These are phyloP conservation scores for Theobroma grandiflorum DNA, from an alignment of 441 rosid genomes.

Conservation along the genomic window DNA sequence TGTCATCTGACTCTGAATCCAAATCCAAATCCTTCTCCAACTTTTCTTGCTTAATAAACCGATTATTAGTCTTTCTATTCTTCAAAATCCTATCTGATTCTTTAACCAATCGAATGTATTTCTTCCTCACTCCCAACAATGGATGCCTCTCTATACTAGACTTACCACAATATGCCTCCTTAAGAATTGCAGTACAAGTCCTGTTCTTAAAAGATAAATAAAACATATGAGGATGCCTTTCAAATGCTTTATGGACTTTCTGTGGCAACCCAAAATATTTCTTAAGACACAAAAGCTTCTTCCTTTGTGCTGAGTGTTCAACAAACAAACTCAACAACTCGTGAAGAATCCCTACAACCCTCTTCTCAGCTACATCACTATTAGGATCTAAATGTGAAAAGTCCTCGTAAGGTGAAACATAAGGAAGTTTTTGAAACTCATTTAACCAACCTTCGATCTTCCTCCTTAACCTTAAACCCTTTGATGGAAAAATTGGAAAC, in stretches of 20 bases:
- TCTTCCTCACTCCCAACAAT: constrained; percentile 59
- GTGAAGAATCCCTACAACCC: constrained; percentile 85
- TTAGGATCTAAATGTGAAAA: constrained; percentile 64
- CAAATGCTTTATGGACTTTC: constrained; percentile 74
- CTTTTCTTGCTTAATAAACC: constrained; percentile 21
- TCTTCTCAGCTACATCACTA: constrained; percentile 82
- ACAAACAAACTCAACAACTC: constrained; percentile 83
- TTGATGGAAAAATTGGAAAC: constrained; percentile 83
- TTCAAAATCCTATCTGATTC: constrained; percentile 53
- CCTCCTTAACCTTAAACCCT: constrained; percentile 75
- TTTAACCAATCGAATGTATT: constrained; percentile 70
- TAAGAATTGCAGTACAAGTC: constrained; percentile 80
- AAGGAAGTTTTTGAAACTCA: constrained; percentile 77
- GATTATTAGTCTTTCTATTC: constrained; percentile 40
- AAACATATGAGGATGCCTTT: constrained; percentile 87
- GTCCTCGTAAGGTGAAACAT: constrained; percentile 79
- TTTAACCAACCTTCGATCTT: constrained; percentile 73
- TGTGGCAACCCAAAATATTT: constrained; percentile 67
- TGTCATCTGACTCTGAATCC: constrained; percentile 25
- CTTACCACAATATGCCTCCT: constrained; percentile 70
- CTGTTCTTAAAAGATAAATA: constrained; percentile 75
- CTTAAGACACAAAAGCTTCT: constrained; percentile 61
- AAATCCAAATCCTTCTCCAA: constrained; percentile 49
- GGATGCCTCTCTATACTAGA: constrained; percentile 65
- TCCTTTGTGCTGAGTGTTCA: constrained; percentile 83